Conservation (phyloP, 768 basidiomycete genomes). For the Tricholoma bakamatsutake region DNA sequence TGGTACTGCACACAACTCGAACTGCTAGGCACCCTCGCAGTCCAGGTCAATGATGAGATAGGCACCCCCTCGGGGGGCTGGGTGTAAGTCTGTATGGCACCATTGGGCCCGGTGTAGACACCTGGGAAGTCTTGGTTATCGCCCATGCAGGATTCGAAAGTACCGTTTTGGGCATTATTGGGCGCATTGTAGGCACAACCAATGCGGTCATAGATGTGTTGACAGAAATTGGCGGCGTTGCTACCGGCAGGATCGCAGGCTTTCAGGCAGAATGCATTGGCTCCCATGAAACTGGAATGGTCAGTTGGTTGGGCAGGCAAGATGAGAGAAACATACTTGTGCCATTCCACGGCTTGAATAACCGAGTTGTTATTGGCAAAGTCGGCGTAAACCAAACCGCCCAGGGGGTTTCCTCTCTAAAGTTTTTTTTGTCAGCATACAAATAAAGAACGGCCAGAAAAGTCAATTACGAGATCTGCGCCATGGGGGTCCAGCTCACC, state of each 20-base stretch:
- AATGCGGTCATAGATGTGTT: constrained; percentile 71
- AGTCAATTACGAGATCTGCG: constrained; percentile 28
- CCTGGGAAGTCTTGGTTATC: constrained; percentile 63
- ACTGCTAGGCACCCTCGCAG: constrained; percentile 29
- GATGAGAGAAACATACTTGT: constrained; percentile 36
- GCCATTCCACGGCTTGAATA: constrained; percentile 63
- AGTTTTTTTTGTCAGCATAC: neutral
- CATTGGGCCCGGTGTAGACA: constrained; percentile 29
- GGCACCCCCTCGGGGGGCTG: constrained; percentile 35
- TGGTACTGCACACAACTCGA: constrained; percentile 30
- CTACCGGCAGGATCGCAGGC: constrained; percentile 54
- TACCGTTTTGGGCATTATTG: constrained; percentile 47
- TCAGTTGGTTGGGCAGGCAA: neutral
- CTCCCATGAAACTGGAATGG: constrained; percentile 61
- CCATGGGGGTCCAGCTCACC: constrained; percentile 72
- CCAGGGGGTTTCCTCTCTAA: constrained; percentile 77
- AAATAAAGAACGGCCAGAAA: neutral
- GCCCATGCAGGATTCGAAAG: constrained; percentile 60
- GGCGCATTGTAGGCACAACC: constrained; percentile 74
- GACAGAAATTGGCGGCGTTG: constrained; percentile 50
- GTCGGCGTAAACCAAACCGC: constrained; percentile 63
- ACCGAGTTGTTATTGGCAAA: constrained; percentile 34
- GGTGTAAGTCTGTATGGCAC: constrained; percentile 33
- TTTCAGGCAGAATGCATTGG: constrained; percentile 61
- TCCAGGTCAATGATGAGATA: constrained; percentile 34